Percentiles rank a stretch among this genome's conserved stretches.
These are phyloP conservation scores for Hortaea werneckii DNA, from an alignment of 2,329 filamentous ascomycete genomes.

Conservation along the genomic window DNA sequence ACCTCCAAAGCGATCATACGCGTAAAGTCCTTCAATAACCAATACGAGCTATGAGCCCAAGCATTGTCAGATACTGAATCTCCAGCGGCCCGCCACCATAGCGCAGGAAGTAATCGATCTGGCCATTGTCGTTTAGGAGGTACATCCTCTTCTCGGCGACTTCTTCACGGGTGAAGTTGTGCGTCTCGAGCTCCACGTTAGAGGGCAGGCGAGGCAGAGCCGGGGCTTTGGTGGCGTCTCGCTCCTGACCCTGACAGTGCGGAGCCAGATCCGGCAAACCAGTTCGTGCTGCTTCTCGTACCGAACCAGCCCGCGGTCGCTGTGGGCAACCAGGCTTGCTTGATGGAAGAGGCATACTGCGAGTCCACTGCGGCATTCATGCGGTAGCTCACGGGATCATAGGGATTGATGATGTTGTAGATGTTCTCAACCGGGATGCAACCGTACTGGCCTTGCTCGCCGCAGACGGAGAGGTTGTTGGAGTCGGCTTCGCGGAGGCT, in stretches of 20 bases:
- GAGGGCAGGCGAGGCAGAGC: constrained; percentile 32
- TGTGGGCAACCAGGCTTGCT: constrained; percentile 68
- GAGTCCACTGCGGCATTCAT: constrained; percentile 85
- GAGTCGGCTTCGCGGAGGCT: constrained; percentile 51
- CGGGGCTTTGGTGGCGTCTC: constrained; percentile 20
- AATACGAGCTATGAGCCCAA: constrained; percentile 95
- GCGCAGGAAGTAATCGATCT: constrained; percentile 81
- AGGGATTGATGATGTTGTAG: constrained; percentile 79
- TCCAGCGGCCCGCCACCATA: constrained; percentile 80
- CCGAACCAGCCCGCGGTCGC: constrained; percentile 45
- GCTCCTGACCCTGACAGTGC: constrained; percentile 7
- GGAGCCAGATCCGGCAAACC: constrained; percentile 27
- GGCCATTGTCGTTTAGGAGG: constrained; percentile 88
- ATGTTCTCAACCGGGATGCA: constrained; percentile 92
- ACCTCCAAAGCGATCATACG: constrained; percentile 82
- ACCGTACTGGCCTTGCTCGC: constrained; percentile 70
- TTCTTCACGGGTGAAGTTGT: constrained; percentile 88
- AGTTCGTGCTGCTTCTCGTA: constrained; percentile 25
- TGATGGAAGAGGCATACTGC: constrained; percentile 65
- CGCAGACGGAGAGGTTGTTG: constrained; percentile 50
- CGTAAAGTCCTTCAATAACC: constrained; percentile 80
- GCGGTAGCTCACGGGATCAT: constrained; percentile 77
- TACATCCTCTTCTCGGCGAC: constrained; percentile 81
- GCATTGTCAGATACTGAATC: constrained; percentile 94
- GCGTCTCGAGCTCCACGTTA: constrained; percentile 80